A percentile compares a stretch with the other conserved stretches of the same genome.
These are phyloP conservation scores for Ochetophila trinervis DNA, from an alignment of 306 rosid species.

Conservation along the genomic window DNA sequence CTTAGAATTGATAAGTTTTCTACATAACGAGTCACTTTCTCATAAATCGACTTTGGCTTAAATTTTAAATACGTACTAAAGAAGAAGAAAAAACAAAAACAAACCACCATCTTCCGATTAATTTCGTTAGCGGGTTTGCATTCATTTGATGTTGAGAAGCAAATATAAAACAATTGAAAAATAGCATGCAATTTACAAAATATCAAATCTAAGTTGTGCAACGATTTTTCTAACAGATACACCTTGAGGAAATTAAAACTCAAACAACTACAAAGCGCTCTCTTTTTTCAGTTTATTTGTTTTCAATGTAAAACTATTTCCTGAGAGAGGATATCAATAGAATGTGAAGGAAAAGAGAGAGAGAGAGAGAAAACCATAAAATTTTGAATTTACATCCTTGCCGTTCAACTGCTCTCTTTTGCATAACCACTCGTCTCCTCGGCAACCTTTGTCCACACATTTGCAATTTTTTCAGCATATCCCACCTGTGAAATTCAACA, in stretches of 20 bases:
- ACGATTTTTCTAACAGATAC: constrained; percentile 23
- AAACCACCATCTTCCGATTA: too few relatives aligned
- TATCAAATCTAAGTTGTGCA: constrained; percentile 6
- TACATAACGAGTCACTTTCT: too few relatives aligned
- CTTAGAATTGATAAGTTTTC: too few relatives aligned
- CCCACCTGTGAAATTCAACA: constrained; percentile 55
- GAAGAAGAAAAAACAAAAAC: too few relatives aligned
- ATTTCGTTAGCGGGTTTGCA: too few relatives aligned
- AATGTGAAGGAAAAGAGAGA: constrained; percentile 4
- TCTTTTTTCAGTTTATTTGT: constrained; percentile 20
- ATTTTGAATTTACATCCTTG: constrained; percentile 37
- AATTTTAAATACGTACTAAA: too few relatives aligned
- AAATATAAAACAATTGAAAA: constrained; percentile 5
- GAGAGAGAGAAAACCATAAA: neutral
- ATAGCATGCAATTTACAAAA: constrained; percentile 22
- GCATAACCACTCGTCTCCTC: constrained; percentile 71
- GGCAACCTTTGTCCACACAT: constrained; percentile 82
- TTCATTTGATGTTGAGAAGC: neutral
- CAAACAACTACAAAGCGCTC: constrained; percentile 15
- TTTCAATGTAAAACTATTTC: constrained; percentile 25
- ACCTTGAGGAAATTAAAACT: constrained; percentile 22
- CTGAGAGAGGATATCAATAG: constrained; percentile 17
- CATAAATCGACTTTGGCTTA: too few relatives aligned
- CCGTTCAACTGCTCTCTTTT: constrained; percentile 50
- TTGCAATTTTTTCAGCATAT: constrained; percentile 88